Evolutionary conservation across 108 stramenopile species (phyloP).

Genomic region (Nitzschia sp.): DNA sequence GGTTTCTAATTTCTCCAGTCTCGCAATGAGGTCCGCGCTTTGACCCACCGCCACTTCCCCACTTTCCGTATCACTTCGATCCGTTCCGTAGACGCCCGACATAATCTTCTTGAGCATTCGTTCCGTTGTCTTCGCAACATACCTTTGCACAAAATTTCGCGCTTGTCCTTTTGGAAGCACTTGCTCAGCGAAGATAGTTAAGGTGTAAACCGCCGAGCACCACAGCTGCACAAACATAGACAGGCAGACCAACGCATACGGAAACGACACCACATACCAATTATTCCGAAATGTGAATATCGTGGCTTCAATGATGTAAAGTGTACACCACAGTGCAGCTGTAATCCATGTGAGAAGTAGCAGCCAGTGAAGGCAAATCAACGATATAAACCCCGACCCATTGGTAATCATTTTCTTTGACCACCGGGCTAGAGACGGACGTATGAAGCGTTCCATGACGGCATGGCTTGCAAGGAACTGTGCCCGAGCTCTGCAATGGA

Average conservation of each 20-base stretch:
- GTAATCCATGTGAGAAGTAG: neutral
- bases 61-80: slow-evolving; percentile 10
- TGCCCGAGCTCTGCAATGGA: neutral
- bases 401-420: neutral
- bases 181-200: neutral
- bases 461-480: slow-evolving; percentile 10
- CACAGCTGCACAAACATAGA: neutral
- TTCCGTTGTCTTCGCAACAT: neutral
- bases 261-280: neutral
- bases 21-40: neutral
- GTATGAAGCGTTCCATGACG: slow-evolving; percentile 10
- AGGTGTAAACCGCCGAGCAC: neutral
- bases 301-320: neutral
- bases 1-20: slow-evolving; percentile 1
- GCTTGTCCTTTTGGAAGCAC: neutral
- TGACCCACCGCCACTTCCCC: slow-evolving; percentile 4
- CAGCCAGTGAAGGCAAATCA: neutral
- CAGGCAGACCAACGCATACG: neutral
- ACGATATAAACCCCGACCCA: neutral
- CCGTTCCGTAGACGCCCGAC: neutral
- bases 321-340: neutral
- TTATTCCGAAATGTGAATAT: neutral
- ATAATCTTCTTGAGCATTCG: neutral
- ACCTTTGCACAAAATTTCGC: neutral
- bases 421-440: neutral